A percentile compares a stretch with the other conserved stretches of the same genome.
Evolutionary conservation across 495 filamentous ascomycete genomes (phyloP).

Genomic region (Filosporella fistucella): DNA sequence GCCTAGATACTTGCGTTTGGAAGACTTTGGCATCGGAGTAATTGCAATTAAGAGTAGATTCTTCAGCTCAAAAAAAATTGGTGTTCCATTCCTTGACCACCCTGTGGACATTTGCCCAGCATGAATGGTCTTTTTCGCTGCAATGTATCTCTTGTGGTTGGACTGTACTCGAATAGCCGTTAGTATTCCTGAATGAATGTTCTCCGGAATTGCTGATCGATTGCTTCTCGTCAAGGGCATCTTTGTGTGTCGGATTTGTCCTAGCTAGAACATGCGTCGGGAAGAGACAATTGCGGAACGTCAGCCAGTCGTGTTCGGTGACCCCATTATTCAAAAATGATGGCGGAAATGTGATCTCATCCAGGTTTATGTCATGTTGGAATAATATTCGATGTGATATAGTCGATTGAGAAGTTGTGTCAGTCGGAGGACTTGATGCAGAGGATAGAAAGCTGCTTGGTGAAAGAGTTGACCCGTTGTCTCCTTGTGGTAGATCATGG

Average conservation of each 20-base stretch:
- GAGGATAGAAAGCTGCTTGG: background rate
- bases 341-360: background rate
- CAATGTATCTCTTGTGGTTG: background rate
- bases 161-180: background rate
- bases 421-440: background rate
- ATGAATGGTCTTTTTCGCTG: background rate
- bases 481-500: background rate
- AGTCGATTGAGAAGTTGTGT: background rate
- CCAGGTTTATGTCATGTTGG: background rate
- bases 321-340: background rate
- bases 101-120: background rate
- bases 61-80: background rate
- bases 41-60: background rate
- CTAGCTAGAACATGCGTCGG: background rate
- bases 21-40: background rate
- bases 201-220: background rate
- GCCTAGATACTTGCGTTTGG: background rate
- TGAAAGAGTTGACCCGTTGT: background rate
- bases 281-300: background rate
- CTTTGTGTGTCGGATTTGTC: background rate
- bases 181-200: background rate
- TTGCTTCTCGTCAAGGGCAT: background rate
- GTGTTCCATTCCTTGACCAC: background rate
- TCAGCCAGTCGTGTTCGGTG: background rate
- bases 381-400: background rate